Evolutionary conservation across 2,329 filamentous ascomycete genomes (phyloP).

Genomic region (Ceratocystis ficicola): DNA sequence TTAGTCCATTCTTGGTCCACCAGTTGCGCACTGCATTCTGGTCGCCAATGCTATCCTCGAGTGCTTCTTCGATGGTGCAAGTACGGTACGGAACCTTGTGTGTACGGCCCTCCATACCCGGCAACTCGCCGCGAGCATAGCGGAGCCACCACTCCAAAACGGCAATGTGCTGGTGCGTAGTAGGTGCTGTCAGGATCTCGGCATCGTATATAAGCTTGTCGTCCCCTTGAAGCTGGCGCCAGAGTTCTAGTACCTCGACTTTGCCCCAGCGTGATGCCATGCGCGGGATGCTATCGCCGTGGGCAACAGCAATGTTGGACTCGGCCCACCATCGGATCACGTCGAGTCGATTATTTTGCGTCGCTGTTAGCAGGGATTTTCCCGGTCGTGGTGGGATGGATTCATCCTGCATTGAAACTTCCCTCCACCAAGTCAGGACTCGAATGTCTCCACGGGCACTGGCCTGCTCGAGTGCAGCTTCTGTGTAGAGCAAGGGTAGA

Average conservation of each 20-base stretch:
- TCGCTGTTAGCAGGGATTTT: constrained; percentile 70
- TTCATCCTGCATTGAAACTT: constrained; percentile 49
- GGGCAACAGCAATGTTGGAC: constrained; percentile 64
- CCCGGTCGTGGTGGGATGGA: constrained; percentile 60
- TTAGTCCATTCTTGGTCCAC: constrained; percentile 79
- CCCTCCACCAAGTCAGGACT: constrained; percentile 89
- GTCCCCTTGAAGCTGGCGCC: constrained; percentile 59
- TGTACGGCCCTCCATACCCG: constrained; percentile 41
- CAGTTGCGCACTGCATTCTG: constrained; percentile 64
- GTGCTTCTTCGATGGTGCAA: constrained; percentile 86
- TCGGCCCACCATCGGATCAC: constrained; percentile 81
- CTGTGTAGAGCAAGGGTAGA: constrained; percentile 71
- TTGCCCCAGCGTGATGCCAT: constrained; percentile 77
- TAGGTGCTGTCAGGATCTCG: constrained; percentile 74
- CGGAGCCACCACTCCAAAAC: constrained; percentile 90
- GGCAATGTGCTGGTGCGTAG: constrained; percentile 69
- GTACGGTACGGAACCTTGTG: constrained; percentile 83
- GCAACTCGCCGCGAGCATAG: constrained; percentile 46
- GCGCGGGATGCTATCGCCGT: constrained; percentile 71
- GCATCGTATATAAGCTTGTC: constrained; percentile 60
- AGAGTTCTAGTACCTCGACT: constrained; percentile 70
- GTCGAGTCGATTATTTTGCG: constrained; percentile 65
- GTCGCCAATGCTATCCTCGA: constrained; percentile 72
- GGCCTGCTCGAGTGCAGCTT: constrained; percentile 76
- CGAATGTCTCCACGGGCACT: constrained; percentile 72